Base-by-base conservation (phyloP, 768 basidiomycete species). In the Collybiopsis confluens region DNA sequence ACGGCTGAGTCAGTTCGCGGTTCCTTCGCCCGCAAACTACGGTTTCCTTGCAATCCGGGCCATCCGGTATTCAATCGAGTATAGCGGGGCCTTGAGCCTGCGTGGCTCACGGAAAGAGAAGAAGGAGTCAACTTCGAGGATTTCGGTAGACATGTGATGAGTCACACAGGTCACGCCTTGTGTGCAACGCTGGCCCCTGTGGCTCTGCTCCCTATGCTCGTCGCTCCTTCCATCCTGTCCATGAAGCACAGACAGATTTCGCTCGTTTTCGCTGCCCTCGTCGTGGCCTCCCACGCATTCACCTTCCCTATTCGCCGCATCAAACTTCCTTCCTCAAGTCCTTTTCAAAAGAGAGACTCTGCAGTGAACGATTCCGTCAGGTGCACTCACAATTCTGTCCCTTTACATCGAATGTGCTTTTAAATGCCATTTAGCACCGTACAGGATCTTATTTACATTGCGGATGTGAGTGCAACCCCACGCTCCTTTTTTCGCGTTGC, bases 391-490 rank as follows among this genome's bases (percentile, higher is more conserved):
- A 55, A 53, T 44, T 72, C 68, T 48, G 66, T 66, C 43, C 70
- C n/a, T n/a, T n/a, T n/a, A n/a, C n/a, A n/a, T n/a, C 82, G 43
- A 70, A 75, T 62, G 64, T 81, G 33, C 71, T 52, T 33, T 59
- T 63, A 63, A 3, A 54, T 46, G 48, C 47, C 48, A 53, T 54
- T 23, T 55, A 92, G 89, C 61, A 81, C 86, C 58, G 78, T 83
- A 24, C 79, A 84, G 56, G 91, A 92, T 69, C 64, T 92, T 67
- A 76, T 92, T 55, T 93, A 93, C 60, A 78, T 90, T 54, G 79
- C 83, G 52, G 84, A 92, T 63, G 88, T 89, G 61, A 68, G 86
- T 43, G 38, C 58, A 18, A 37, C 47, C 49, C 30, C 36, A 57
- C 55, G 55, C 33, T 53, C 40, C 37, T 58, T 26, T 36, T 38